Conservation (phyloP, 768 basidiomycete genomes). For the Amanita jacksonii region DNA sequence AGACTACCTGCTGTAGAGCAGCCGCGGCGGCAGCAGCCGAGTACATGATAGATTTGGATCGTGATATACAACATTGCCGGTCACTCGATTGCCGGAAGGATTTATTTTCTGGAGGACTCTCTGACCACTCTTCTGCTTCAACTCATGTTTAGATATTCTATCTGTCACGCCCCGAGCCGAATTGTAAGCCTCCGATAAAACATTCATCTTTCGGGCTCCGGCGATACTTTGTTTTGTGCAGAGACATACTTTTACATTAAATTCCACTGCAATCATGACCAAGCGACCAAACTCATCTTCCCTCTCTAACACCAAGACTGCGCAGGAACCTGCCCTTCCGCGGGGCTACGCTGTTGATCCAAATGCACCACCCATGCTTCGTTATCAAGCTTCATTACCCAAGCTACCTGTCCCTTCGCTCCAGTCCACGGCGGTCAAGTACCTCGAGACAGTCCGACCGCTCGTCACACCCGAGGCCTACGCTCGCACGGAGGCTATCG, state of each 20-base stretch:
- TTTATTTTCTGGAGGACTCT: too few species aligned
- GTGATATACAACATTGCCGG: too few species aligned
- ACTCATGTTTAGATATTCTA: too few species aligned
- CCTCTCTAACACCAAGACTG: not conserved
- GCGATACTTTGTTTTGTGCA: too few species aligned
- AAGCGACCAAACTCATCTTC: not conserved
- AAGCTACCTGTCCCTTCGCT: conserved; percentile 79
- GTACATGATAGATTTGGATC: conserved; percentile 4
- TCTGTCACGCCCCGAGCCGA: too few species aligned
- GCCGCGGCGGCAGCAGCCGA: conserved; percentile 4
- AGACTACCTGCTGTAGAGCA: conserved; percentile 19
- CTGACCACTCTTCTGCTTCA: too few species aligned
- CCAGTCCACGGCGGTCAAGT: conserved; percentile 75
- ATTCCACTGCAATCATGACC: conserved; percentile 4
- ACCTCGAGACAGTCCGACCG: conserved; percentile 78
- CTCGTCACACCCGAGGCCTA: conserved; percentile 60
- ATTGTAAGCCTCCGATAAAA: too few species aligned
- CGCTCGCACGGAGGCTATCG: conserved; percentile 44
- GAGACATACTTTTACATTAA: conserved; percentile 2
- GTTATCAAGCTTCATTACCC: conserved; percentile 65
- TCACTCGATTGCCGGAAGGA: too few species aligned
- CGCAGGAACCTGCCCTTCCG: conserved; percentile 14
- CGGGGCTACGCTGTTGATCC: conserved; percentile 37
- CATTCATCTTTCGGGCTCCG: too few species aligned
- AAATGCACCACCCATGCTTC: conserved; percentile 57